These are phyloP conservation scores for Tranzscheliella williamsii DNA, from an alignment of 1,284 basidiomycete genomes.

Conservation along the genomic window DNA sequence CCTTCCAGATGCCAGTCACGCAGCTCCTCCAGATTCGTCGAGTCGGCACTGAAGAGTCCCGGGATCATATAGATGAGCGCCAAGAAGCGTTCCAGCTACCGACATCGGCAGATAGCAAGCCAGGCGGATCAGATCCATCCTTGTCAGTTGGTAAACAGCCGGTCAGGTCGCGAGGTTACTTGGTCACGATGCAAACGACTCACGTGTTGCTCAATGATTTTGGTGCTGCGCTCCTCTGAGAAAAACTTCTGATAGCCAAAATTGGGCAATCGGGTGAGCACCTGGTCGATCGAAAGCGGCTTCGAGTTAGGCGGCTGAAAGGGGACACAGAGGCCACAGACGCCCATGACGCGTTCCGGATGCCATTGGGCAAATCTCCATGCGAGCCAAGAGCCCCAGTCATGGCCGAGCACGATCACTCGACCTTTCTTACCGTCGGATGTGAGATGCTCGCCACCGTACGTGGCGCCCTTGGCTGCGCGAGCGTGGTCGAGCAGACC, in stretches of 20 bases:
- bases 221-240: constrained; percentile 35
- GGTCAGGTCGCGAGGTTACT: too few species aligned
- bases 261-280: constrained; percentile 32
- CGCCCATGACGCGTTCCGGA: constrained; percentile 41
- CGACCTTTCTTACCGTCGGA: constrained; percentile 29
- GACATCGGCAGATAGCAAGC: not conserved
- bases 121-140: too few species aligned
- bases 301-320: constrained; percentile 36
- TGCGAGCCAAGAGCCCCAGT: constrained; percentile 50
- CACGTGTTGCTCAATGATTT: constrained; percentile 42
- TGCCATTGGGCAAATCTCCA: constrained; percentile 46
- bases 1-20: constrained; percentile 37
- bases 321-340: constrained; percentile 42
- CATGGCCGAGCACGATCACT: constrained; percentile 47
- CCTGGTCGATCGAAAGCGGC: constrained; percentile 20
- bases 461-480: constrained; percentile 25
- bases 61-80: constrained; percentile 41
- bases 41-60: constrained; percentile 32
- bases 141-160: too few species aligned
- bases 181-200: too few species aligned
- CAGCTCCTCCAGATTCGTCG: constrained; percentile 24
- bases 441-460: constrained; percentile 23
- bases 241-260: constrained; percentile 54
- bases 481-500: constrained; percentile 41
- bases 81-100: constrained; percentile 42